Conservation (phyloP, 371 early-diverging fungal genomes). For the Furculomyces boomerangus region DNA sequence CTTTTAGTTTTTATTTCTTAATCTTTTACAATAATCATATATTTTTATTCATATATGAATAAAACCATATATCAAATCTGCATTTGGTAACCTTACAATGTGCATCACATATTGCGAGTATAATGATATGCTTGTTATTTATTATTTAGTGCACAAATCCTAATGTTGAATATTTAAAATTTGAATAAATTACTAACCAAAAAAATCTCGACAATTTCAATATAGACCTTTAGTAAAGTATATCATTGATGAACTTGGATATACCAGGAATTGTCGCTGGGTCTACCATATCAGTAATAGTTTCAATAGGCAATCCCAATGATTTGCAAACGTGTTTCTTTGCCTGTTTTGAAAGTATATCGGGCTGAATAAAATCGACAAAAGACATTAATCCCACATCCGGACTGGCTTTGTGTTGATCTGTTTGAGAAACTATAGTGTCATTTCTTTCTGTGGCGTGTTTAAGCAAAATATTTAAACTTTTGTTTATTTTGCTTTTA, state of each 20-base stretch:
- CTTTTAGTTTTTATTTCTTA: too few relatives aligned
- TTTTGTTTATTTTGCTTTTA: background rate
- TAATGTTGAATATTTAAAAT: too few relatives aligned
- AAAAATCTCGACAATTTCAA: too few relatives aligned
- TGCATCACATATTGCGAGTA: too few relatives aligned
- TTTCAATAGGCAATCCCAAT: conserved; percentile 9
- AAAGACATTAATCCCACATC: conserved; percentile 19
- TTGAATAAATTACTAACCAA: too few relatives aligned
- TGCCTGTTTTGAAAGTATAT: conserved; percentile 11
- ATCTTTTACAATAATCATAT: too few relatives aligned
- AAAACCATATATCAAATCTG: too few relatives aligned
- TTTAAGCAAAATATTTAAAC: background rate
- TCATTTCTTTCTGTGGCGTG: background rate
- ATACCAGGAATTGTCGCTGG: conserved; percentile 15
- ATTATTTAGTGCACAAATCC: too few relatives aligned
- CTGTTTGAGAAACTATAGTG: background rate
- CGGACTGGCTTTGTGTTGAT: background rate
- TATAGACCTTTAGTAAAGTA: background rate
- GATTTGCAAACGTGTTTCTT: conserved; percentile 15
- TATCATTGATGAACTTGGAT: conserved; percentile 6
- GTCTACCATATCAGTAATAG: conserved; percentile 12
- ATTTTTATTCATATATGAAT: too few relatives aligned
- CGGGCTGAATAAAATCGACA: conserved; percentile 16
- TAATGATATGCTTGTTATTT: too few relatives aligned
- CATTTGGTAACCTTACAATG: too few relatives aligned